These are phyloP conservation scores for Perkinsela sp. DNA, from an alignment of 208 protist species.

Conservation along the genomic window DNA sequence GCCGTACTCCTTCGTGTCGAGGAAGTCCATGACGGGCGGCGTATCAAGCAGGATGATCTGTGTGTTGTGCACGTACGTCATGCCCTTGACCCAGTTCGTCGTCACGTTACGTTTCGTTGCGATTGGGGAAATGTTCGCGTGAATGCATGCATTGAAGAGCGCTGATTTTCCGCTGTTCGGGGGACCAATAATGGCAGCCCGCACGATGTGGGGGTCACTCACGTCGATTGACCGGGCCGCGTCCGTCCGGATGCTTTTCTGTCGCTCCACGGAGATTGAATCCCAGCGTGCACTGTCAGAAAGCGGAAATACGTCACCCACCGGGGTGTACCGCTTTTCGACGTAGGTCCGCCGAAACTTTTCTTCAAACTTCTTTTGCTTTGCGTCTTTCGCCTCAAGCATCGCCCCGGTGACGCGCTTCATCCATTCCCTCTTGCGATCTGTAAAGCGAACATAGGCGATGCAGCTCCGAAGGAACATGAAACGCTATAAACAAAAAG, in stretches of 20 bases:
- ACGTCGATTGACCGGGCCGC: conserved; percentile 8
- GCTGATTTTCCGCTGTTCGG: conserved; percentile 62
- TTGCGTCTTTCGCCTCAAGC: conserved; percentile 16
- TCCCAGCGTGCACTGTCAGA: conserved; percentile 13
- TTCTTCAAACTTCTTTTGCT: conserved; percentile 21
- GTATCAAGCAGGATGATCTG: conserved; percentile 60
- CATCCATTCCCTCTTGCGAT: conserved; percentile 25
- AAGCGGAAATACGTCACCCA: conserved; percentile 41
- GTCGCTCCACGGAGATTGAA: conserved; percentile 2
- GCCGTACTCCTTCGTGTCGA: conserved; percentile 10
- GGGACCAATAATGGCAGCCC: conserved; percentile 27
- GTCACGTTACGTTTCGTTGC: conserved; percentile 40
- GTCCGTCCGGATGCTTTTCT: neutral
- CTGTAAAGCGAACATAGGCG: neutral
- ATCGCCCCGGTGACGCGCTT: conserved; percentile 39
- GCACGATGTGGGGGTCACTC: conserved; percentile 14
- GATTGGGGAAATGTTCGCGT: conserved; percentile 46
- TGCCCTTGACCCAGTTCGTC: conserved; percentile 33
- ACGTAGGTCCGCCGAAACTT: conserved; percentile 51
- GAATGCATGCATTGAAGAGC: conserved; percentile 41
- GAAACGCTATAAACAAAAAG: too few relatives aligned
- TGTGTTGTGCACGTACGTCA: conserved; percentile 46
- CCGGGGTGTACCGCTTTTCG: conserved; percentile 35
- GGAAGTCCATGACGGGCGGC: conserved; percentile 16
- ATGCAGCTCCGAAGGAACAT: neutral